phyloP scores from a whole-genome alignment of 306 rosid species.

The Quercus suber region DNA sequence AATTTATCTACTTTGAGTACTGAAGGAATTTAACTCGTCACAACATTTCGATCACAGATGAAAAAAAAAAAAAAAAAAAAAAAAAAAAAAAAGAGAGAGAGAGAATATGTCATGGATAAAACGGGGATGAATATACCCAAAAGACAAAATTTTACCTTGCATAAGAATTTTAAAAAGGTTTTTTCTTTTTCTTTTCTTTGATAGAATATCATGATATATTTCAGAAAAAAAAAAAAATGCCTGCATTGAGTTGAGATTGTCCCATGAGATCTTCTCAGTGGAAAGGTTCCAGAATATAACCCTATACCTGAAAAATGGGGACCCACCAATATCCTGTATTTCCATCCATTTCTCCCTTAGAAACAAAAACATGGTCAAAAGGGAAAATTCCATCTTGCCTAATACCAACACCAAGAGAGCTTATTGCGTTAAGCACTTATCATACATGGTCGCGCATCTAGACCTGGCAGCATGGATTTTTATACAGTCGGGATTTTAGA shows the following conservation, averaged over 20 bases:
- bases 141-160: neutral
- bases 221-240: conserved; percentile 37
- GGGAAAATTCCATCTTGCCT: too few relatives aligned
- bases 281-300: conserved; percentile 97
- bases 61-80: neutral
- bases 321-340: too few relatives aligned
- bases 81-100: too few relatives aligned
- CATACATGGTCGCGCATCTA: too few relatives aligned
- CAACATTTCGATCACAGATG: neutral
- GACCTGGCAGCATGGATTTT: too few relatives aligned
- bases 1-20: neutral
- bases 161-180: neutral
- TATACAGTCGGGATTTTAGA: too few relatives aligned
- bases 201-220: conserved; percentile 11
- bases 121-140: neutral
- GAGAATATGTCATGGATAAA: neutral
- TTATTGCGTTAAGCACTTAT: too few relatives aligned
- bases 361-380: too few relatives aligned
- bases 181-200: neutral
- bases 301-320: neutral
- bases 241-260: conserved; percentile 96
- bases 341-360: too few relatives aligned
- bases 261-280: conserved; percentile 98
- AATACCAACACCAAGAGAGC: too few relatives aligned
- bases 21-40: conserved; percentile 7